These are phyloP conservation scores for Crucihimalaya himalaica DNA, from an alignment of 345 rosid genomes.

Conservation along the genomic window DNA sequence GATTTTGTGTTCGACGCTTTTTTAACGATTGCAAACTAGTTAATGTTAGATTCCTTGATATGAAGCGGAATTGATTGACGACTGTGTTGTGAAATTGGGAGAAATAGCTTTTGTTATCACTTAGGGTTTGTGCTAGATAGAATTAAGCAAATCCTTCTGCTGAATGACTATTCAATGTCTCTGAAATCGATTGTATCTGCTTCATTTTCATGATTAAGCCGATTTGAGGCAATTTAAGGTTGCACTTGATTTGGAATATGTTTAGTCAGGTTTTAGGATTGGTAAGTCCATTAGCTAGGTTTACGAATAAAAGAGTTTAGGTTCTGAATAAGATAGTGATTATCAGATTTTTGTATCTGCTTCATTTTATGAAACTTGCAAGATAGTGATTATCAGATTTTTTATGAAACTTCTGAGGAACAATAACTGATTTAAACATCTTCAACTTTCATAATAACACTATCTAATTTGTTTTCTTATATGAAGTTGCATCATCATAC, in stretches of 20 bases:
- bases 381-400: background rate
- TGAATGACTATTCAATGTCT: background rate
- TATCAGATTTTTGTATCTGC: too few species aligned
- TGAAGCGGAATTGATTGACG: background rate
- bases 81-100: background rate
- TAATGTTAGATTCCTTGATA: slow-evolving; percentile 8
- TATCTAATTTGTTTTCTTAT: background rate
- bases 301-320: background rate
- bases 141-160: background rate
- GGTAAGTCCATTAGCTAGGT: background rate
- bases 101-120: background rate
- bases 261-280: background rate
- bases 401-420: background rate
- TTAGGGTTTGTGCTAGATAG: background rate
- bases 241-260: background rate
- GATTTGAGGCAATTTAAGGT: background rate
- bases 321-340: background rate
- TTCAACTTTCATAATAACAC: background rate
- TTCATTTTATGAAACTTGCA: background rate
- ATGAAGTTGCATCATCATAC: background rate
- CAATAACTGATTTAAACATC: background rate
- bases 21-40: background rate
- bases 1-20: background rate
- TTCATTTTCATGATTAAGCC: background rate
- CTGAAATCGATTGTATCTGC: background rate